These are phyloP conservation scores for Leersia perrieri DNA, from an alignment of 176 grass and related monocot genomes.

Conservation along the genomic window DNA sequence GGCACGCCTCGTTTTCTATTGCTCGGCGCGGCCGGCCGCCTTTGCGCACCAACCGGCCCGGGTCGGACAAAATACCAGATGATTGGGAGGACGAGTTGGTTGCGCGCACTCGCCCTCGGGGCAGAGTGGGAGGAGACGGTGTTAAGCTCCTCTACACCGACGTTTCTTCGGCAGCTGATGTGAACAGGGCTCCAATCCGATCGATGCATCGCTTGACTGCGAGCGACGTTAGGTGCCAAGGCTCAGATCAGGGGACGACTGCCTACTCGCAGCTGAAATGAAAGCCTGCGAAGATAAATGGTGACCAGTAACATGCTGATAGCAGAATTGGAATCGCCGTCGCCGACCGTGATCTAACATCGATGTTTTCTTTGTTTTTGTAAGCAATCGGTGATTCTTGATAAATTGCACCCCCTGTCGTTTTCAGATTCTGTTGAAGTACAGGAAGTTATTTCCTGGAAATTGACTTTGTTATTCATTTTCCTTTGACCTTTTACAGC, in stretches of 20 bases:
- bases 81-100: conserved; percentile 7
- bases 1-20: conserved; percentile 22
- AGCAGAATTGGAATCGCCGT: conserved; percentile 32
- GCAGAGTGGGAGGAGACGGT: conserved; percentile 16
- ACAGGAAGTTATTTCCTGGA: neutral
- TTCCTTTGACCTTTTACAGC: conserved; percentile 17
- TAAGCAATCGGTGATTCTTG: neutral
- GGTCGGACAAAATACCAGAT: neutral
- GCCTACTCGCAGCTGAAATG: neutral
- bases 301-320: conserved; percentile 1
- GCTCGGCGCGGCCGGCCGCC: neutral
- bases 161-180: conserved; percentile 26
- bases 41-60: conserved; percentile 27
- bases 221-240: conserved; percentile 15
- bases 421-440: neutral
- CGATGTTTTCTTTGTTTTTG: neutral
- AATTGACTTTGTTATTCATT: neutral
- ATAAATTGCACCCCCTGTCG: neutral
- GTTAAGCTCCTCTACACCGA: conserved; percentile 4
- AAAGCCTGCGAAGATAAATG: neutral
- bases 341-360: neutral
- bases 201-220: neutral
- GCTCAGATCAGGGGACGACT: neutral
- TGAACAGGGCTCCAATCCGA: conserved; percentile 5
- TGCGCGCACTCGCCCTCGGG: conserved; percentile 21